phyloP scores from a whole-genome alignment of 2,329 filamentous ascomycete species.

The Penicillium sp. region DNA sequence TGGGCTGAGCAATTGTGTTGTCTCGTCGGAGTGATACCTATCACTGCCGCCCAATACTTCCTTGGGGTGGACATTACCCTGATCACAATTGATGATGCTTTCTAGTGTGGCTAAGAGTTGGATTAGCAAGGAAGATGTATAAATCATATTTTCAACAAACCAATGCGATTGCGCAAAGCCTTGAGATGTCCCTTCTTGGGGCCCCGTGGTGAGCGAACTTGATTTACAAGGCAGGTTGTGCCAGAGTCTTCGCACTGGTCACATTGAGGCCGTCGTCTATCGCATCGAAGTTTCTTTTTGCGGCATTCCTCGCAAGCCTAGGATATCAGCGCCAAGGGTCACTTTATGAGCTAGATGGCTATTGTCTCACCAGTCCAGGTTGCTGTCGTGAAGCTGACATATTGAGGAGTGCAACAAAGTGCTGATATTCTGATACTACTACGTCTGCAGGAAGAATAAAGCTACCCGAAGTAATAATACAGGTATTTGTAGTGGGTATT shows the following conservation, averaged over 20 bases:
- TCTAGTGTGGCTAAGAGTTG: not conserved
- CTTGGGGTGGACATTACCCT: not conserved
- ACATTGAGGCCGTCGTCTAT: slow-evolving; percentile 29
- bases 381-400: slow-evolving; percentile 9
- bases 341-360: not conserved
- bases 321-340: not conserved
- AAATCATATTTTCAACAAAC: slow-evolving; percentile 11
- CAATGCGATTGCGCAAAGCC: slow-evolving; percentile 31
- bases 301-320: slow-evolving; percentile 34
- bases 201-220: slow-evolving; percentile 26
- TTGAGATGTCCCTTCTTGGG: slow-evolving; percentile 32
- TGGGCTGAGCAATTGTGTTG: not conserved
- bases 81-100: slow-evolving; percentile 3
- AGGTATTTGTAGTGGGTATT: not conserved
- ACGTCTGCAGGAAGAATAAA: not conserved
- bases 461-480: not conserved
- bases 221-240: slow-evolving; percentile 29
- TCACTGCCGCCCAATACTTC: not conserved
- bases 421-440: not conserved
- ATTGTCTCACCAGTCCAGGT: slow-evolving; percentile 8
- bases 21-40: not conserved
- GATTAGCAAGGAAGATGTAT: not conserved
- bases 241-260: slow-evolving; percentile 31
- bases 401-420: not conserved
- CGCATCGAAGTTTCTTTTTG: slow-evolving; percentile 31